Evolutionary conservation across 2,329 filamentous ascomycete genomes (phyloP).

Genomic region (Pyrenophora teres): DNA sequence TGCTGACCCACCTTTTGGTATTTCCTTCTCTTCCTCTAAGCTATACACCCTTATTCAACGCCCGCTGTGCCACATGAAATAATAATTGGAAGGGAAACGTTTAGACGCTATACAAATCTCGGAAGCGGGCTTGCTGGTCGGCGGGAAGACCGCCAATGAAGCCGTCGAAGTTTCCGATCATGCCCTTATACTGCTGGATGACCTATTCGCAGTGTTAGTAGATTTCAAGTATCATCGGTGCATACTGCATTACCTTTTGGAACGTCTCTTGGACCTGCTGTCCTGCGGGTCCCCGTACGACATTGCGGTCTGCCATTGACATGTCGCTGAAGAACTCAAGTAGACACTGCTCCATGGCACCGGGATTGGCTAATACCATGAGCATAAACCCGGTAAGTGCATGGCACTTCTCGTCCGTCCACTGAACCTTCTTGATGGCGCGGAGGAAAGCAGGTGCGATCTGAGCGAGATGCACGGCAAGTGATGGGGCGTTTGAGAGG

Average conservation of each 20-base stretch:
- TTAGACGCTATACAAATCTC: slow-evolving; percentile 49
- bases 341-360: slow-evolving; percentile 87
- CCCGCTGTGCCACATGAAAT: slow-evolving; percentile 28
- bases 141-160: slow-evolving; percentile 56
- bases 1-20: slow-evolving; percentile 21
- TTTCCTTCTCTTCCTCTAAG: slow-evolving; percentile 33
- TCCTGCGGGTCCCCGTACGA: slow-evolving; percentile 60
- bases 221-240: neutral
- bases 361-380: slow-evolving; percentile 82
- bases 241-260: slow-evolving; percentile 56
- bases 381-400: slow-evolving; percentile 90
- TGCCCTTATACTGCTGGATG: slow-evolving; percentile 58
- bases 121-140: slow-evolving; percentile 51
- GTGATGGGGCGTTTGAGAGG: slow-evolving; percentile 72
- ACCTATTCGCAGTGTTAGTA: slow-evolving; percentile 46
- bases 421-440: slow-evolving; percentile 81
- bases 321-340: slow-evolving; percentile 83
- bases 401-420: slow-evolving; percentile 91
- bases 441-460: slow-evolving; percentile 83
- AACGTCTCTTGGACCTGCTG: slow-evolving; percentile 73
- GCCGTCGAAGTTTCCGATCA: slow-evolving; percentile 59
- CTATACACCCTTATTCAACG: slow-evolving; percentile 29
- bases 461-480: slow-evolving; percentile 77
- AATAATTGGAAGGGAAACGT: slow-evolving; percentile 17
- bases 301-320: slow-evolving; percentile 68